Base-by-base conservation (phyloP, 768 basidiomycete species). In the Suillus sp. region DNA sequence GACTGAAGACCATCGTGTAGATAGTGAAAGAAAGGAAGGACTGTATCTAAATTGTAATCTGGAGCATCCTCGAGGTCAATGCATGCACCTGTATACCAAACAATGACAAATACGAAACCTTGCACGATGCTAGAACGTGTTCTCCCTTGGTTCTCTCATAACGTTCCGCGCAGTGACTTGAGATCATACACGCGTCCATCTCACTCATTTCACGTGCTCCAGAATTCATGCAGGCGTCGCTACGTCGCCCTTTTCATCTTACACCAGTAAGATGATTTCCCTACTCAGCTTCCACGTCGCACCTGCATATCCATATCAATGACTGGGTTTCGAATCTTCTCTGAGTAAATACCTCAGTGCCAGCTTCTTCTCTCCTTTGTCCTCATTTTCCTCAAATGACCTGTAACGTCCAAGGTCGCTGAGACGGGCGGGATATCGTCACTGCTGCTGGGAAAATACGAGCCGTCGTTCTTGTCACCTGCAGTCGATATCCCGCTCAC, bases 1-100 rank as follows among this genome's bases (percentile, higher is more conserved):
- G 74, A 2, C 77, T 71, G 65, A 83, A 82, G 42, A 81, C 78
- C 78, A 80, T 80, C 20, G 20, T 34, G 16, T 30, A 50, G 27
- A 50, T 50, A 27, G 27, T 16, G 16, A 30, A 51, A 51, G 18
- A 53, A 53, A 53, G 32, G 51, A 53, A 53, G 51, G 51, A n/a
- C 51, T 10, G 51, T 53, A 53, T 53, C 51, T 53, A 53, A 50
- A 50, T 27, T 53, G 34, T 53, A 53, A 53, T 53, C 51, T 32
- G n/a, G 45, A 22, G 48, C 8, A 4, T 18, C 50, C 51, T 53
- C 51, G 51, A 53, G 51, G 51, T 53, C 51, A n/a, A 53, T 20
- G 51, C 30, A 30, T 53, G 51, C 30, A 53, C 51, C 20, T 32
- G 20, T 20, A 34, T 13, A n/a, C 30, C 51, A 53, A 53, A 53